These are phyloP conservation scores for Huntiella bhutanensis DNA, from an alignment of 2,329 filamentous ascomycete genomes.

Conservation along the genomic window DNA sequence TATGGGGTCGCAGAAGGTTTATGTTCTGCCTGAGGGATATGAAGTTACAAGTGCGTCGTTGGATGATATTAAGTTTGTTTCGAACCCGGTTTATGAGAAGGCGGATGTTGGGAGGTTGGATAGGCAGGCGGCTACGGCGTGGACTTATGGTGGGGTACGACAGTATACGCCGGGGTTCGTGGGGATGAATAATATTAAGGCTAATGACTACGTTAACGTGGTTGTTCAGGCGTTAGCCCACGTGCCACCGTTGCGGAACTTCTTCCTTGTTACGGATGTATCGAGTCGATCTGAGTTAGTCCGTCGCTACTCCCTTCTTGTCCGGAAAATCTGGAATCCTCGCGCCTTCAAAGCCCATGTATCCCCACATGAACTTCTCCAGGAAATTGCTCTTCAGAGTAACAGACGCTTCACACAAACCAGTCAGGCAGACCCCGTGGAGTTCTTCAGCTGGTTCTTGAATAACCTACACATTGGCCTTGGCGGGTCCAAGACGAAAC, in stretches of 20 bases:
- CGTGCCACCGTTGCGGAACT: conserved; percentile 76
- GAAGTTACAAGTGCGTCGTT: conserved; percentile 88
- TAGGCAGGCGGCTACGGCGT: conserved; percentile 39
- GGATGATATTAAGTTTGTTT: conserved; percentile 96
- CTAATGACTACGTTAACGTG: conserved; percentile 96
- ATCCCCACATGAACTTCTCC: conserved; percentile 87
- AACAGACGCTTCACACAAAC: conserved; percentile 87
- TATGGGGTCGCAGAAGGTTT: conserved; percentile 81
- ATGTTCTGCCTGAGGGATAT: conserved; percentile 87
- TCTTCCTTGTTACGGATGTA: conserved; percentile 73
- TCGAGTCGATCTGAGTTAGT: conserved; percentile 56
- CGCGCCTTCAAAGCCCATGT: conserved; percentile 93
- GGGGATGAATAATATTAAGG: conserved; percentile 99
- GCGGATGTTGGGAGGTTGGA: conserved; percentile 68
- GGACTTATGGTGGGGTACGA: conserved; percentile 56
- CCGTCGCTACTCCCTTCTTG: conserved; percentile 69
- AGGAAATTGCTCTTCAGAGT: conserved; percentile 78
- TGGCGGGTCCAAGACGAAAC: conserved; percentile 74
- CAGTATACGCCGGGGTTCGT: conserved; percentile 88
- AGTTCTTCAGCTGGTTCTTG: conserved; percentile 93
- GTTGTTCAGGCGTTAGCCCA: conserved; percentile 83
- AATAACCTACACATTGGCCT: conserved; percentile 87
- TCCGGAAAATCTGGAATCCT: conserved; percentile 96
- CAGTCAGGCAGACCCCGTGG: conserved; percentile 81
- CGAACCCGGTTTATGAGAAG: conserved; percentile 70